Conservation (phyloP, 495 filamentous ascomycete species). For the Parachaetomium inaequale region DNA sequence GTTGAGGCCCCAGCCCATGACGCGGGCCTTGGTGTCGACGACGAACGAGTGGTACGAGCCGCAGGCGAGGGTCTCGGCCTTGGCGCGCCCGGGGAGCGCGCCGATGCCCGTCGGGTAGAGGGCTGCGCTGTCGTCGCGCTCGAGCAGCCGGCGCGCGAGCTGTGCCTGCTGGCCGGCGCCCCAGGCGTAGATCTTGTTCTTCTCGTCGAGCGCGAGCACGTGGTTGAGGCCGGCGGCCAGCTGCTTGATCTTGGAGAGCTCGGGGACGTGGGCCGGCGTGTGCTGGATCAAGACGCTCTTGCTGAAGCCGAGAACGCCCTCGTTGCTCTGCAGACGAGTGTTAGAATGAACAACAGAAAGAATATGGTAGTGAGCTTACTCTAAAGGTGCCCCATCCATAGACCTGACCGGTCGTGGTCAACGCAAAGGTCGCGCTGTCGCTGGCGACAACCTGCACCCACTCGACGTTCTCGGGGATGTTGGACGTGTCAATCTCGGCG, state of each 20-base stretch:
- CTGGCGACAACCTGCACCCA: slow-evolving; percentile 62
- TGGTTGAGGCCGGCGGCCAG: slow-evolving; percentile 67
- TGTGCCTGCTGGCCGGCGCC: slow-evolving; percentile 70
- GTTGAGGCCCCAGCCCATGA: slow-evolving; percentile 86
- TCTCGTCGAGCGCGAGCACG: slow-evolving; percentile 63
- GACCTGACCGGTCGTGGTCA: slow-evolving; percentile 59
- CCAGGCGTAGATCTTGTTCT: slow-evolving; percentile 66
- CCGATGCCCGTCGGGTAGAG: slow-evolving; percentile 68
- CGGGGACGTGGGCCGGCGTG: slow-evolving; percentile 36
- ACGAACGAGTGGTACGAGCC: slow-evolving; percentile 77
- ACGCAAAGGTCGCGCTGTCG: slow-evolving; percentile 61
- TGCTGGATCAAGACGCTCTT: slow-evolving; percentile 33
- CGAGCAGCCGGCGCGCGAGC: slow-evolving; percentile 65
- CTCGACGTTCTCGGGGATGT: slow-evolving; percentile 47
- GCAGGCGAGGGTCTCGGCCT: slow-evolving; percentile 53
- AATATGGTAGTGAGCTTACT: slow-evolving; percentile 36
- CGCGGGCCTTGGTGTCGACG: slow-evolving; percentile 63
- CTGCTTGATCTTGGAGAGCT: slow-evolving; percentile 59
- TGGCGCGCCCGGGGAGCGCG: slow-evolving; percentile 52
- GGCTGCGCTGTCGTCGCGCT: slow-evolving; percentile 55
- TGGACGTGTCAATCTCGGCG: slow-evolving; percentile 41
- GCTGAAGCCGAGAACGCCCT: slow-evolving; percentile 70
- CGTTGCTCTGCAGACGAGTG: slow-evolving; percentile 35
- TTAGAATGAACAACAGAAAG: slow-evolving; percentile 17
- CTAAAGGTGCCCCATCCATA: slow-evolving; percentile 71